A percentile compares a stretch with the other conserved stretches of the same genome.
phyloP scores from a whole-genome alignment of 1,284 basidiomycete genomes.

The Amylostereum chailletii region DNA sequence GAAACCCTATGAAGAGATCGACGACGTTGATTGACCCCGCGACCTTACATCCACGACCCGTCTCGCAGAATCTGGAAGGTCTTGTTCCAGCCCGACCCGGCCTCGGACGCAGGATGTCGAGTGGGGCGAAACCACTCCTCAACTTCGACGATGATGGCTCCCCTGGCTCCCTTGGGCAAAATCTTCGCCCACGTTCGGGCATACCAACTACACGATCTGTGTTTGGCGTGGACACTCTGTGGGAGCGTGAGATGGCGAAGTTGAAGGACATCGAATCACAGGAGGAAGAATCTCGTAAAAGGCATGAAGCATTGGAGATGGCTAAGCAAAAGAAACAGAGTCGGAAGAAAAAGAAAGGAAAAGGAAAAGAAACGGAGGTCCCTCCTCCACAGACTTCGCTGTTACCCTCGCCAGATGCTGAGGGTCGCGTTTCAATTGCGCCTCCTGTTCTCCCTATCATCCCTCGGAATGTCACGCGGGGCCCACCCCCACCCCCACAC shows the following conservation, averaged over 20 bases:
- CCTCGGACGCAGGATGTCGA: constrained; percentile 38
- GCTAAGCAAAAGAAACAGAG: constrained; percentile 30
- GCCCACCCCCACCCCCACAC: constrained; percentile 33
- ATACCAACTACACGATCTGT: constrained; percentile 51
- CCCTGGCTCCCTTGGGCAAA: constrained; percentile 7
- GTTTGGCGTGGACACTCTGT: constrained; percentile 76
- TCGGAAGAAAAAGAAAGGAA: constrained; percentile 34
- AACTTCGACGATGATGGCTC: constrained; percentile 45
- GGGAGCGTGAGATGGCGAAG: constrained; percentile 73
- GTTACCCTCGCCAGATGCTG: constrained; percentile 5
- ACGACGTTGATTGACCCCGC: constrained; percentile 69
- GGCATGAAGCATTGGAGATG: constrained; percentile 32
- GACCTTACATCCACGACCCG: constrained; percentile 39
- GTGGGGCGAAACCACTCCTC: constrained; percentile 46
- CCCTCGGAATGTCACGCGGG: constrained; percentile 27
- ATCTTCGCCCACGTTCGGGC: constrained; percentile 10
- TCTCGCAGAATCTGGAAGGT: constrained; percentile 24
- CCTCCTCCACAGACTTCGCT: constrained; percentile 7
- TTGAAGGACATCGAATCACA: constrained; percentile 60
- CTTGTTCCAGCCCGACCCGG: constrained; percentile 30
- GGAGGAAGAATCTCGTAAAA: constrained; percentile 47
- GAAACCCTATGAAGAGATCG: constrained; percentile 40
- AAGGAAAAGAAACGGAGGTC: constrained; percentile 29
- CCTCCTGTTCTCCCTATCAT: constrained; percentile 52
- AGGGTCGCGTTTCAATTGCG: constrained; percentile 19